Evolutionary conservation across 257 asterid genomes (phyloP).

Genomic region (Nicotiana otophora): DNA sequence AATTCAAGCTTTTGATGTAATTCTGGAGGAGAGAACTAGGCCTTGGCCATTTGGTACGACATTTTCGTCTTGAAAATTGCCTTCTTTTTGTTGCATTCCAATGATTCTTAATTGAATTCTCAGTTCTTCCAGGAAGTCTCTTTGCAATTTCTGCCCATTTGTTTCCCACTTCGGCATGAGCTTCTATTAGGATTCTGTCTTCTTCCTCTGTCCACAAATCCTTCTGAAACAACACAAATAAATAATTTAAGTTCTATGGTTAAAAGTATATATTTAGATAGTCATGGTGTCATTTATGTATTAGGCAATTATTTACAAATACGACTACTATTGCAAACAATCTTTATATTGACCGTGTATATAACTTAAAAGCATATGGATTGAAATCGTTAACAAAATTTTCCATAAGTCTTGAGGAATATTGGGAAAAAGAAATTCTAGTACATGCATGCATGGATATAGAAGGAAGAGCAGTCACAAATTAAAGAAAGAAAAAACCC

Average conservation of each 20-base stretch:
- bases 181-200: conserved; percentile 58
- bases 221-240: conserved; percentile 36
- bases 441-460: background rate
- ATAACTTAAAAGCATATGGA: background rate
- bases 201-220: conserved; percentile 88
- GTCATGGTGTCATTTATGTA: background rate
- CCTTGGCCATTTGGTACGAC: conserved; percentile 72
- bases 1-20: conserved; percentile 65
- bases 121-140: conserved; percentile 63
- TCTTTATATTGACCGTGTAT: background rate
- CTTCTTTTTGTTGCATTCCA: conserved; percentile 92
- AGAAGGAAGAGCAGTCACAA: background rate
- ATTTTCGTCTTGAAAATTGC: conserved; percentile 64
- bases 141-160: conserved; percentile 92
- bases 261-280: too few species aligned
- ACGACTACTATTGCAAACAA: too few species aligned
- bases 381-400: background rate
- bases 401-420: too few species aligned
- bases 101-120: conserved; percentile 85
- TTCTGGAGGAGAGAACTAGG: conserved; percentile 72
- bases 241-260: background rate
- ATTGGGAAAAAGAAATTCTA: too few species aligned
- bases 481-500: too few species aligned
- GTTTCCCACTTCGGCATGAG: conserved; percentile 67
- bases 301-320: background rate